Evolutionary conservation across 331 rosid genomes (phyloP), one percentile per base, ranked within the genome.

Genomic region (Acacia pycnantha): DNA sequence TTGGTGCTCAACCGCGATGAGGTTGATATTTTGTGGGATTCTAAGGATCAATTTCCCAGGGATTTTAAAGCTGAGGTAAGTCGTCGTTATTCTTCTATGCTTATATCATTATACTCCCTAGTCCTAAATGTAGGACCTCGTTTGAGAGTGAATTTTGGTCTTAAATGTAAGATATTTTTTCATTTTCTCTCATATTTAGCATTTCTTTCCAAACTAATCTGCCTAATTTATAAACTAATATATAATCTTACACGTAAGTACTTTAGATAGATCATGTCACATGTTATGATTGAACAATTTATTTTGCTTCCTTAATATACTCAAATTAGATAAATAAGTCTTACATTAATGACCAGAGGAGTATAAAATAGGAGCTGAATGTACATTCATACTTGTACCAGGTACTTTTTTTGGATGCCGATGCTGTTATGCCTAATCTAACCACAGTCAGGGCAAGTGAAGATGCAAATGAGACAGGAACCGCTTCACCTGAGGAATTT

Each of bases 21-120:
- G 59, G 83, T 94, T 80, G 99, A 96, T 82, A 81, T 91, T 68
- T 64, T 92, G 80, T 95, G 99, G 99, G 97, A 95, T 83, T 91
- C 93, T 65, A 92, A 88, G 88, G 99, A 92, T 74, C 97, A 91
- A 66, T 91, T 93, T 83, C 86, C 97, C 66, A 92, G 78, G 91
- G 98, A 96, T 85, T 96, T 96, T 78, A 88, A 86, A 87, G 94
- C 92, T 81, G 98, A 96, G 97, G 99, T 96, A 92, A 82, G 90
- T 65, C 72, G 80, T 79, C 81, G 82, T 75, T 84, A 44, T 73
- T 83, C 83, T 85, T 85, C 74, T 82, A 82, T 68, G 70, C 73
- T n/a, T n/a, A 35, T 5, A 70, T 81, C 66, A 64, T 85, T 90
- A 7, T 35, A 35, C 40, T 35, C 7, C 0, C 40, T 7, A 0